These are phyloP conservation scores for Penicillium sp. DNA, from an alignment of 2,329 filamentous ascomycete species.

Conservation along the genomic window DNA sequence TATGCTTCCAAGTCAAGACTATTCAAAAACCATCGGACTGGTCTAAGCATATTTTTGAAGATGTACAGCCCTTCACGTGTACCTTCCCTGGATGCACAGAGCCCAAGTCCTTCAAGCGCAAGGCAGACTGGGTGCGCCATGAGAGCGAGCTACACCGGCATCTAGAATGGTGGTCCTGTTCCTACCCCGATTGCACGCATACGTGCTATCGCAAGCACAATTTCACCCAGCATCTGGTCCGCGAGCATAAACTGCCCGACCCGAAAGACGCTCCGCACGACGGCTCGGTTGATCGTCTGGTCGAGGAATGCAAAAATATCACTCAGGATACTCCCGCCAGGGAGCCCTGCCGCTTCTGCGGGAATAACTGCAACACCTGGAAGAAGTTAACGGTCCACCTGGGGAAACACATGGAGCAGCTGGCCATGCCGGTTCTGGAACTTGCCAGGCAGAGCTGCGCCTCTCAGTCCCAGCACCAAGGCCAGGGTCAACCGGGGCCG, in stretches of 20 bases:
- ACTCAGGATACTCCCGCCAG: constrained; percentile 67
- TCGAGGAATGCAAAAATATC: constrained; percentile 75
- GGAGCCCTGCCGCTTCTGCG: constrained; percentile 86
- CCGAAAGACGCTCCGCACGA: constrained; percentile 68
- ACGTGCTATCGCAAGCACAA: constrained; percentile 87
- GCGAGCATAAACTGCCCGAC: constrained; percentile 84
- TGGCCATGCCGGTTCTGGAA: constrained; percentile 76
- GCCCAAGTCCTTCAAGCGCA: constrained; percentile 89
- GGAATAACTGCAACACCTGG: constrained; percentile 77
- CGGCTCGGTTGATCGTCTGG: constrained; percentile 60
- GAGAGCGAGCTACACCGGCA: constrained; percentile 91
- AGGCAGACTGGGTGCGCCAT: constrained; percentile 93
- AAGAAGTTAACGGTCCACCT: constrained; percentile 93
- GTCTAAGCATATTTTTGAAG: constrained; percentile 95
- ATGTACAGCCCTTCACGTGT: constrained; percentile 90
- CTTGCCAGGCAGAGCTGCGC: constrained; percentile 49
- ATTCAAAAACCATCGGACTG: constrained; percentile 92
- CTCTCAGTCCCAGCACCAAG: constrained; percentile 18
- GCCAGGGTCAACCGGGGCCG: constrained; percentile 12
- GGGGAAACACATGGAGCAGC: constrained; percentile 91
- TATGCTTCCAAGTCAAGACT: constrained; percentile 83
- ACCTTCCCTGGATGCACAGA: constrained; percentile 83
- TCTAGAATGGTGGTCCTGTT: constrained; percentile 87
- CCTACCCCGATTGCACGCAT: constrained; percentile 77
- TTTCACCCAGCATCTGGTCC: constrained; percentile 87